phyloP scores from a whole-genome alignment of 2,329 filamentous ascomycete genomes.

The Colletotrichum tofieldiae region DNA sequence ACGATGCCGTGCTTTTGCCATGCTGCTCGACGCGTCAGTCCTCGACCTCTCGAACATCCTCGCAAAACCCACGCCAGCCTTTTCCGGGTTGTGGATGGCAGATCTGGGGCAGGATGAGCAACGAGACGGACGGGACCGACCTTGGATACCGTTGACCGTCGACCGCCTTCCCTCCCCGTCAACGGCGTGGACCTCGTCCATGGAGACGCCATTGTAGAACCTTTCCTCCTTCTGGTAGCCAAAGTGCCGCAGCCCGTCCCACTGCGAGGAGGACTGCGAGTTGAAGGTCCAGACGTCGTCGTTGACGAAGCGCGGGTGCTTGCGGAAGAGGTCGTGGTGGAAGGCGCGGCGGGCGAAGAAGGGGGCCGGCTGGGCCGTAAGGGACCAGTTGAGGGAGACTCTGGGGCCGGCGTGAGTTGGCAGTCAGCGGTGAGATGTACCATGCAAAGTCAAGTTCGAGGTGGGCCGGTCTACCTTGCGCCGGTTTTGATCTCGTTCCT shows the following conservation, averaged over 20 bases:
- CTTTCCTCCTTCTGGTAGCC: conserved; percentile 55
- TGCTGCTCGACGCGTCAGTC: conserved; percentile 29
- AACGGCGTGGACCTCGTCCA: conserved; percentile 66
- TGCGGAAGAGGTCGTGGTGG: conserved; percentile 50
- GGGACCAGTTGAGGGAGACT: conserved; percentile 54
- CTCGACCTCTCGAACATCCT: not conserved
- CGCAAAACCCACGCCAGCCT: not conserved
- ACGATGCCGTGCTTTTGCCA: conserved; percentile 57
- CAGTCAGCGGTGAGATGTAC: not conserved
- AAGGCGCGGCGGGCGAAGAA: conserved; percentile 53
- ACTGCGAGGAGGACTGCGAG: conserved; percentile 57
- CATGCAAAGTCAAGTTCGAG: not conserved
- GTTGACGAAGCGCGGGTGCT: conserved; percentile 49
- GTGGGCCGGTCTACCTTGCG: conserved; percentile 53
- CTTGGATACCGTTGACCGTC: conserved; percentile 44
- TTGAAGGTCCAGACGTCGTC: conserved; percentile 55
- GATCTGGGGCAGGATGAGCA: not conserved
- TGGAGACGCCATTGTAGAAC: conserved; percentile 51
- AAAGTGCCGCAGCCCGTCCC: conserved; percentile 58
- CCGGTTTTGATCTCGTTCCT: conserved; percentile 69
- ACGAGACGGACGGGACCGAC: not conserved
- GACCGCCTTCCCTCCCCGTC: conserved; percentile 45
- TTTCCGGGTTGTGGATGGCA: no score
- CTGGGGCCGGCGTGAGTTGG: conserved; percentile 32
- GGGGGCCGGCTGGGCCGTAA: conserved; percentile 51